A percentile compares a stretch with the other conserved stretches of the same genome.
Conservation (phyloP, 331 rosid species). For the Stylosanthes scabra region DNA sequence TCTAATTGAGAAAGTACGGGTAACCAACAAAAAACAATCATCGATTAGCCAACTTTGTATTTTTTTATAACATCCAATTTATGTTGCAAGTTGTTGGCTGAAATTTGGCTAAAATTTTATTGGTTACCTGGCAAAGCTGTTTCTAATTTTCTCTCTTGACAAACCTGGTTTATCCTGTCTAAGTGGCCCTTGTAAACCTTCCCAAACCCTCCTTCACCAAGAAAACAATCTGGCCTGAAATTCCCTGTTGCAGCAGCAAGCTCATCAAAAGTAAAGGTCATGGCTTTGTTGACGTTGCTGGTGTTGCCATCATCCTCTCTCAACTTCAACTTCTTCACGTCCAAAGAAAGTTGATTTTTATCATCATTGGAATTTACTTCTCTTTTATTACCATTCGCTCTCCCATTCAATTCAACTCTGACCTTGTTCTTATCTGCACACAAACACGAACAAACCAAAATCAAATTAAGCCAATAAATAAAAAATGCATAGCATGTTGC, state of each 20-base stretch:
- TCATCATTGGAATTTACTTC: slow-evolving; percentile 54
- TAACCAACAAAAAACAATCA: no score
- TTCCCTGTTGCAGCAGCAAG: slow-evolving; percentile 63
- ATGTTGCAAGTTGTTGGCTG: no score
- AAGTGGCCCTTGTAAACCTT: slow-evolving; percentile 79
- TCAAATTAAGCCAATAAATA: background rate
- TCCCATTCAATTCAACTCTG: slow-evolving; percentile 40
- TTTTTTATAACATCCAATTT: no score
- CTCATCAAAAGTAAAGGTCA: slow-evolving; percentile 63
- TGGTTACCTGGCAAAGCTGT: no score
- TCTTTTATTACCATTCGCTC: slow-evolving; percentile 16
- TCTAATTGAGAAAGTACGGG: no score
- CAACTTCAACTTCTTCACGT: slow-evolving; percentile 59
- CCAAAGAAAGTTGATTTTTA: slow-evolving; percentile 50
- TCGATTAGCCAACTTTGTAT: no score
- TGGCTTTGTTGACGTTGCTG: slow-evolving; percentile 38
- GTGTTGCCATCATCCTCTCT: slow-evolving; percentile 44
- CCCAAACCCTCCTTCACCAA: slow-evolving; percentile 99
- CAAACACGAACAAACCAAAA: background rate
- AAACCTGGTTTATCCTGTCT: slow-evolving; percentile 65
- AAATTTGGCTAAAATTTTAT: no score
- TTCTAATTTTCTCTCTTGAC: slow-evolving; percentile 30
- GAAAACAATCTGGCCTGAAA: slow-evolving; percentile 69
- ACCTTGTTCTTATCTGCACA: background rate
- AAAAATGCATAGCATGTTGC: no score